A percentile compares a stretch with the other conserved stretches of the same genome.
phyloP scores from a whole-genome alignment of 1,139 yeast genomes.

The Sugiyamaella sp. region DNA sequence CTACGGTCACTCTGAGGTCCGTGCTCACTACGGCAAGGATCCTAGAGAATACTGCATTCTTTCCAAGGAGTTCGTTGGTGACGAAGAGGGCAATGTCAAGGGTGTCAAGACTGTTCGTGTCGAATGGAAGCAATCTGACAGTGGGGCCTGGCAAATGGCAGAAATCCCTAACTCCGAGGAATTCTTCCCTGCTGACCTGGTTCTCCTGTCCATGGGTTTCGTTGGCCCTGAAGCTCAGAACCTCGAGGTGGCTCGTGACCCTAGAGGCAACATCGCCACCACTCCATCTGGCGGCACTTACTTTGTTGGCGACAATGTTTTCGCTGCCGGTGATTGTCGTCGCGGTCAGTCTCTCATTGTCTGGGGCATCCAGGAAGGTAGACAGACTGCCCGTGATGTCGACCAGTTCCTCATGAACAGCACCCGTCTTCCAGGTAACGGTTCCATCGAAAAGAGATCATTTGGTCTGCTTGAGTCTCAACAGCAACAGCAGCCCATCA shows the following conservation, averaged over 20 bases:
- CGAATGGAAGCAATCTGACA: slow-evolving; percentile 95
- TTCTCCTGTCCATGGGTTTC: slow-evolving; percentile 94
- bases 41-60: slow-evolving; percentile 96
- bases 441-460: slow-evolving; percentile 85
- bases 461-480: slow-evolving; percentile 47
- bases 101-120: slow-evolving; percentile 94
- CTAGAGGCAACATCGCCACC: slow-evolving; percentile 85
- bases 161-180: slow-evolving; percentile 96
- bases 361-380: slow-evolving; percentile 99
- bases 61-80: slow-evolving; percentile 93
- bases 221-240: slow-evolving; percentile 93
- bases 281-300: slow-evolving; percentile 51
- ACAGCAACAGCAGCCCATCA: slow-evolving; percentile 2
- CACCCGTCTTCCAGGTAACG: slow-evolving; percentile 89
- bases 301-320: slow-evolving; percentile 69
- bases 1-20: slow-evolving; percentile 95
- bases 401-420: slow-evolving; percentile 78
- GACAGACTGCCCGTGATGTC: slow-evolving; percentile 96
- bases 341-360: slow-evolving; percentile 98
- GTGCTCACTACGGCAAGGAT: slow-evolving; percentile 93
- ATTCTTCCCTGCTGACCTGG: slow-evolving; percentile 92
- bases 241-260: slow-evolving; percentile 70
- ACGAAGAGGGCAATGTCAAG: slow-evolving; percentile 90
- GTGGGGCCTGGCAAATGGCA: slow-evolving; percentile 99
- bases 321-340: slow-evolving; percentile 98